Base-by-base conservation (phyloP, 495 filamentous ascomycete species). In the Tetracladium setigerum region DNA sequence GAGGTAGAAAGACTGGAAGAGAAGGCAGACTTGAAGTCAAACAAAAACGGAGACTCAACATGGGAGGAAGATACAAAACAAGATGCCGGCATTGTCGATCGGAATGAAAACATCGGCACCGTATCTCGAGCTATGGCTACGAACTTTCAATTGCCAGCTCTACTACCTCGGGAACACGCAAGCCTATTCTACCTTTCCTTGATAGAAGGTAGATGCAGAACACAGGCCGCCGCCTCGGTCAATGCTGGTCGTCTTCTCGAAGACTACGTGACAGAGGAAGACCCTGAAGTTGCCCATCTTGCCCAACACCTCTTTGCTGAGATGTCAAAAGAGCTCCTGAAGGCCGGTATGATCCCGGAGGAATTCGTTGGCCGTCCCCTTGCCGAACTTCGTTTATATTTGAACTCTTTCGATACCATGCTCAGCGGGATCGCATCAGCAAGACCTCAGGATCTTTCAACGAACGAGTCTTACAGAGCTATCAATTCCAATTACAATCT, bases 121-220 rank as follows among this genome's bases (percentile, higher is more conserved):
- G 12, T 59, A 17, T 38, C 38, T n/a, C 12, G 44, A 31, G 14
- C 38, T 17, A 18, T 15, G 4, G 41, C 14, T 9, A 32, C 40
- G 4, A 38, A 30, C 17, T 33, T 50, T 13, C 49, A 30, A 32
- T 31, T 50, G 16, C 41, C 57, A 11, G 52, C 43, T 39, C 24
- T 46, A n/a, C 43, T 42, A 41, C 42, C 50, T 11, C 47, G 53
- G 10, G 44, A 61, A 30, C 51, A 53, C 38, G 46, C 49, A 10
- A 49, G 11, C 19, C 15, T 58, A 0, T 58, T 61, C 24, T 54
- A 51, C 33, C 47, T 61, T 17, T 58, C 58, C 17, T 33, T 61
- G 35, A 58, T 61, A 5, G 58, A 58, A 40, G 55, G 52, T 14
- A 16, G 55, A 42, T 61, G 58, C 35, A 55, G 49, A 27, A 55